Evolutionary conservation across 192 early-diverging fungal genomes (phyloP), one percentile per base, ranked within the genome.

Genomic region (Coemansia sp.): DNA sequence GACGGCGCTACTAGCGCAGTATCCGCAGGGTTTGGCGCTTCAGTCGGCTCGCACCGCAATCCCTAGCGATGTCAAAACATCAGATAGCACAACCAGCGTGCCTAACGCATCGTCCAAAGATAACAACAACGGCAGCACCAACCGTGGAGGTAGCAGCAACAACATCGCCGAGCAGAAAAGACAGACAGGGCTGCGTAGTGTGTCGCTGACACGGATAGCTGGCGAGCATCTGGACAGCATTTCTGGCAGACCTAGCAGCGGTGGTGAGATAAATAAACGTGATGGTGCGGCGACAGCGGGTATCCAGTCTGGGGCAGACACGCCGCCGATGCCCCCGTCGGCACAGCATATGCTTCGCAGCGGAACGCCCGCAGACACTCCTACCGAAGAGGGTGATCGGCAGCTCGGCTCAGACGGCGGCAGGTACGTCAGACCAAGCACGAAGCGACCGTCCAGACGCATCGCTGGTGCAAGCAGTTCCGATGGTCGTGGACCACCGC

Each of bases 341-440:
- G 52, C 54, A 7, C 40, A 55, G 23, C 45, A 58, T 5, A 57
- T 40, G 15, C 58, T 65, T 50, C 68, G 75, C 27, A n/a, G 44
- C 0, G 59, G 55, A 47, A 79, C 70, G 34, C 70, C 76, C 31
- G 37, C 65, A 23, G 76, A 70, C 11, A 79, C 76, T 3, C 70
- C 76, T 29, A 58, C 59, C 2, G 76, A 79, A 22, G 76, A 79
- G 38, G 76, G 76, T 57, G 76, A 73, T 28, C 66, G 76, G 37
- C 76, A 79, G 63, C 63, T 73, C 1, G 59, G 67, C 47, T 62
- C 56, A 9, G 76, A 72, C 38, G 61, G 59, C 28, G 68, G 70
- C 58, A 59, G 59, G 50, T 23, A 57, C 8, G 63, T 25, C 50
- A 59, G 52, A 45, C 41, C 70, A 1, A 36, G 19, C 22, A 52